Conservation (phyloP, 192 early-diverging fungal genomes). For the Rhizophagus clarus region DNA sequence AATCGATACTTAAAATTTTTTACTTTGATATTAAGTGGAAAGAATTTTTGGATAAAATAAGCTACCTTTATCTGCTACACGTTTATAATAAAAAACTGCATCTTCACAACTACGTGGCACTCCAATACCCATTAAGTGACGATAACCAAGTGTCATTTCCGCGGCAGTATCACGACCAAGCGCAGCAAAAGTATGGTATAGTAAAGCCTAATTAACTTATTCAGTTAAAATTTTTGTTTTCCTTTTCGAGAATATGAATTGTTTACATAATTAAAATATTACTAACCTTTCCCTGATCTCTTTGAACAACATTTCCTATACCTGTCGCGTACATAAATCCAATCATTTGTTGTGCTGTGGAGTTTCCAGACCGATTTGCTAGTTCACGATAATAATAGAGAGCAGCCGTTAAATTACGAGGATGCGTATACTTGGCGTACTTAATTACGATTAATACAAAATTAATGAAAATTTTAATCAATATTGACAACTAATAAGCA, state of each 20-base stretch:
- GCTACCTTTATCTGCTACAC: slow-evolving; percentile 77
- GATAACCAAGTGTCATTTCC: slow-evolving; percentile 85
- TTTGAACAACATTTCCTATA: slow-evolving; percentile 62
- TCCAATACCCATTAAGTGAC: slow-evolving; percentile 79
- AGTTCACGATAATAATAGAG: slow-evolving; percentile 65
- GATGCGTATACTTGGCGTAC: slow-evolving; percentile 19
- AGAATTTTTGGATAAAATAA: background rate
- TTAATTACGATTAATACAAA: background rate
- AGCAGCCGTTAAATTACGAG: slow-evolving; percentile 59
- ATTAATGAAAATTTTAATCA: background rate
- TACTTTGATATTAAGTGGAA: background rate
- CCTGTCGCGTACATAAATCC: slow-evolving; percentile 93
- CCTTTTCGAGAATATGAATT: background rate
- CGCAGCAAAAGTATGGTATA: slow-evolving; percentile 86
- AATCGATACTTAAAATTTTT: background rate
- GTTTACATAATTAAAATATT: background rate
- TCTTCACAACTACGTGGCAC: slow-evolving; percentile 76
- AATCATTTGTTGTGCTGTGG: slow-evolving; percentile 85
- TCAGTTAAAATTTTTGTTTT: background rate
- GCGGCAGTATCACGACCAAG: slow-evolving; percentile 71
- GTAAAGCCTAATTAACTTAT: slow-evolving; percentile 45
- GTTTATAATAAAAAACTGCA: slow-evolving; percentile 75
- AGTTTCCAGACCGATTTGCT: slow-evolving; percentile 69
- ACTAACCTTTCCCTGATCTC: slow-evolving; percentile 71
- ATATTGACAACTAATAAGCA: background rate